Evolutionary conservation across 225 moss, liverwort and hornwort genomes (phyloP).

Genomic region (Climacium dendroides): DNA sequence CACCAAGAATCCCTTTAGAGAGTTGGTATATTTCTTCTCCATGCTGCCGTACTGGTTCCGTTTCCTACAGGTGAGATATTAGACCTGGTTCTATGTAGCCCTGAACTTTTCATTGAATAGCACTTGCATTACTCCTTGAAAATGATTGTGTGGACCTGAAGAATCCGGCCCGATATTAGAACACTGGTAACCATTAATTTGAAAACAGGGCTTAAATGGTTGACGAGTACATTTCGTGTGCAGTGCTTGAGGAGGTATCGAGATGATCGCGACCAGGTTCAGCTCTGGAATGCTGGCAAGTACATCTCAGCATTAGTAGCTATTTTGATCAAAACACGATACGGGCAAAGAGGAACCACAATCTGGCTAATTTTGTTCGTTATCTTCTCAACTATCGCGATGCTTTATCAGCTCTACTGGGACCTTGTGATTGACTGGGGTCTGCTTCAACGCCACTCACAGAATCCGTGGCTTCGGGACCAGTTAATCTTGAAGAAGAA

Average conservation of each 20-base stretch:
- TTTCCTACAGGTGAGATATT: constrained; percentile 55
- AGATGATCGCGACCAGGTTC: constrained; percentile 41
- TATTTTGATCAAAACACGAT: constrained; percentile 24
- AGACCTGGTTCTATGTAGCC: neutral
- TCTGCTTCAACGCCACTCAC: constrained; percentile 42
- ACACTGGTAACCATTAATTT: neutral
- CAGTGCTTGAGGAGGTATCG: constrained; percentile 56
- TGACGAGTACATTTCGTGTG: neutral
- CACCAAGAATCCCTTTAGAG: constrained; percentile 21
- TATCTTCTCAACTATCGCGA: constrained; percentile 35
- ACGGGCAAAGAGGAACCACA: constrained; percentile 16
- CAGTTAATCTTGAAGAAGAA: constrained; percentile 55
- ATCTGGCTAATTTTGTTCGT: constrained; percentile 31
- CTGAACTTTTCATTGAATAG: neutral
- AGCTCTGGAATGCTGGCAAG: constrained; percentile 67
- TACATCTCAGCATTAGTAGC: constrained; percentile 66
- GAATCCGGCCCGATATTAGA: neutral
- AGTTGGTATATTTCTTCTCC: constrained; percentile 43
- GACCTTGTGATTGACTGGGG: constrained; percentile 87
- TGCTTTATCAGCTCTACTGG: constrained; percentile 73
- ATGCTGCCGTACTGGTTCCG: constrained; percentile 85
- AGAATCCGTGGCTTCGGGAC: constrained; percentile 73
- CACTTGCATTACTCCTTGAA: neutral
- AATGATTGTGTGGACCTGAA: neutral
- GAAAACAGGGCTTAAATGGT: neutral